Percentiles rank a stretch among this genome's conserved stretches.
Evolutionary conservation across 2,329 filamentous ascomycete species (phyloP).

Genomic region (Aspergillus bombycis): DNA sequence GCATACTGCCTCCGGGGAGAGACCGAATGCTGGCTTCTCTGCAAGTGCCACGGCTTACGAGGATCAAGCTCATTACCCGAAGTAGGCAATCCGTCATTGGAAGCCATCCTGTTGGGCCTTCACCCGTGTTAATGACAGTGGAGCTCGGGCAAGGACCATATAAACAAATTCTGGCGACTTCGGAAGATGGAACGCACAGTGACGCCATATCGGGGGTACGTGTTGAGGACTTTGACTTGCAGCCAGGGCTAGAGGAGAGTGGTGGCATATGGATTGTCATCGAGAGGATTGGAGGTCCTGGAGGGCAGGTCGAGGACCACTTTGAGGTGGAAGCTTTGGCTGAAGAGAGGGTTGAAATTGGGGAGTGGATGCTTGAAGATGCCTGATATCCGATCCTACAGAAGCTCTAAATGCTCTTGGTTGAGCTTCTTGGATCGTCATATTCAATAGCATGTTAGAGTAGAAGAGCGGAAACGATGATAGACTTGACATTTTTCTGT

Average conservation of each 20-base stretch:
- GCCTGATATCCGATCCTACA: constrained; percentile 14
- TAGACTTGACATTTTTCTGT: not conserved
- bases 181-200: constrained; percentile 74
- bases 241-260: constrained; percentile 59
- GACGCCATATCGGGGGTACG: constrained; percentile 69
- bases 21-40: constrained; percentile 60
- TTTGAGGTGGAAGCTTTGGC: constrained; percentile 48
- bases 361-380: constrained; percentile 45
- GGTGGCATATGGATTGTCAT: constrained; percentile 78
- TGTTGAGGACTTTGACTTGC: constrained; percentile 74
- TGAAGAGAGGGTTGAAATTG: constrained; percentile 48
- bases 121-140: constrained; percentile 69
- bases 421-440: not conserved
- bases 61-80: constrained; percentile 60
- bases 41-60: constrained; percentile 58
- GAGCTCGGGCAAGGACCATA: constrained; percentile 74
- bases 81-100: constrained; percentile 49
- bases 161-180: constrained; percentile 65
- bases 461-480: not conserved
- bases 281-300: constrained; percentile 71
- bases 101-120: constrained; percentile 41
- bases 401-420: not conserved
- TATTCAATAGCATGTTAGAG: not conserved
- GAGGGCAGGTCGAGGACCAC: constrained; percentile 52
- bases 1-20: constrained; percentile 56